Evolutionary conservation across 306 rosid genomes (phyloP).

Genomic region (Biancaea sappan): DNA sequence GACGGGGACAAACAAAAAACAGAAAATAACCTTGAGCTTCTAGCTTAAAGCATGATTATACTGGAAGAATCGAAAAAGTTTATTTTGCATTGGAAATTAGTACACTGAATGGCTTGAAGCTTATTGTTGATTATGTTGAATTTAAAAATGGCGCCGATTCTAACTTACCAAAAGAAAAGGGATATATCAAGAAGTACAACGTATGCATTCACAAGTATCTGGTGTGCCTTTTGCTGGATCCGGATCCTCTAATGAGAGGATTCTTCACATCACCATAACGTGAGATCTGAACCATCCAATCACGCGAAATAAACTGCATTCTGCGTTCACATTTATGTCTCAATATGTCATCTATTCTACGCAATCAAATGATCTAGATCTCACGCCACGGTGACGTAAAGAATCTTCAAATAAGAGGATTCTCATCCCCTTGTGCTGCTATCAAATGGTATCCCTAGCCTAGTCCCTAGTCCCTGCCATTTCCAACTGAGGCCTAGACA

Average conservation of each 20-base stretch:
- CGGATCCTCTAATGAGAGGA: no score
- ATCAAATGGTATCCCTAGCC: neutral
- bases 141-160: neutral
- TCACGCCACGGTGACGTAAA: no score
- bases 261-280: no score
- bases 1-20: neutral
- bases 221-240: no score
- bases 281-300: no score
- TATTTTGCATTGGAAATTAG: neutral
- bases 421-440: no score
- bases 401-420: no score
- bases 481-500: constrained; percentile 44
- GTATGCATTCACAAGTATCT: neutral
- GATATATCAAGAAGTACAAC: neutral
- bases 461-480: neutral
- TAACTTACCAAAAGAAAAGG: neutral
- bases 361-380: no score
- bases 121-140: neutral
- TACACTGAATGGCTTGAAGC: neutral
- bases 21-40: neutral
- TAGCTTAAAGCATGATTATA: neutral
- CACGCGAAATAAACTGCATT: no score
- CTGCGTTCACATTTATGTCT: no score
- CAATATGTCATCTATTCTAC: no score
- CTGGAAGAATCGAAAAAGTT: neutral